A percentile compares a stretch with the other conserved stretches of the same genome.
These are phyloP conservation scores for Suhomyces ambrosiae DNA, from an alignment of 1,139 yeast species.

Conservation along the genomic window DNA sequence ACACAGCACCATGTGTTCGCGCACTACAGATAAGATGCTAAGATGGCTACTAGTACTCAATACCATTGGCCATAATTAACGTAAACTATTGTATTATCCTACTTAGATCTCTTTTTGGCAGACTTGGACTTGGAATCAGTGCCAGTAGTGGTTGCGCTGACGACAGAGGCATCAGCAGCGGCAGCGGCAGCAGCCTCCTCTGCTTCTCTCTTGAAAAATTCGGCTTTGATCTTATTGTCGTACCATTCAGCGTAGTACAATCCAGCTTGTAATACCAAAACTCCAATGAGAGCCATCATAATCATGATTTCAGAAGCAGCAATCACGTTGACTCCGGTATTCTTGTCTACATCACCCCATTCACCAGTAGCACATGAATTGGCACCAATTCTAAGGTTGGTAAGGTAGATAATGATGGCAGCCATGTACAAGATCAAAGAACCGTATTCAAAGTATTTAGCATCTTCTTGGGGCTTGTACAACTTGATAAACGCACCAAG, in stretches of 20 bases:
- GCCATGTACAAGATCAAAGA: conserved; percentile 70
- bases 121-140: conserved; percentile 15
- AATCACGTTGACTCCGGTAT: conserved; percentile 86
- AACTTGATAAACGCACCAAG: conserved; percentile 75
- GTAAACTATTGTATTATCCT: not conserved
- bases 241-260: conserved; percentile 87
- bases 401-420: conserved; percentile 75
- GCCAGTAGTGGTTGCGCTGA: conserved; percentile 16
- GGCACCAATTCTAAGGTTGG: conserved; percentile 83
- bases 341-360: conserved; percentile 93
- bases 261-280: conserved; percentile 81
- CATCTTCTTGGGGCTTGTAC: conserved; percentile 81
- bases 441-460: conserved; percentile 88
- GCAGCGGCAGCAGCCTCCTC: conserved; percentile 23
- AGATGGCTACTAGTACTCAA: no score
- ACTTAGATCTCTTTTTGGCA: conserved; percentile 18
- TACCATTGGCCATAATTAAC: no score
- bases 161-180: conserved; percentile 12
- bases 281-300: conserved; percentile 71
- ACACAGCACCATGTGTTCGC: conserved; percentile 3
- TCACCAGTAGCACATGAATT: conserved; percentile 66
- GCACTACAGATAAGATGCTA: conserved; percentile 1
- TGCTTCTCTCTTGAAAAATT: conserved; percentile 51
- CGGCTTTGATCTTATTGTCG: conserved; percentile 56
- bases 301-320: conserved; percentile 88